phyloP scores from a whole-genome alignment of 139 green algal genomes.

The Closterium sp. region DNA sequence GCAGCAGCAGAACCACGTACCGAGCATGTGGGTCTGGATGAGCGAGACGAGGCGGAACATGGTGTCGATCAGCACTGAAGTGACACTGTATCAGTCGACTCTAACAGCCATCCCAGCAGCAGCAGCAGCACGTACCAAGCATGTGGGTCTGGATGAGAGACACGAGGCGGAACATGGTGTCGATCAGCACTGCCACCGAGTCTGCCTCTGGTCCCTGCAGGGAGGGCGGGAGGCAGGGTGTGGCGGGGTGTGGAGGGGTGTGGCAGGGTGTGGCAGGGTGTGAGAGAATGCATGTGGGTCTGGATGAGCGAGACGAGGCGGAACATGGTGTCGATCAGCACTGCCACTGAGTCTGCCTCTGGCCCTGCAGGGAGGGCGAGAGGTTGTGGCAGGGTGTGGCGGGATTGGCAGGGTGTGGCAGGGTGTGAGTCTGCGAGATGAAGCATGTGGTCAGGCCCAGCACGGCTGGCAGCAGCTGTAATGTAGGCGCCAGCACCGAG shows the following conservation, averaged over 20 bases:
- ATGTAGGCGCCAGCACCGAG: too few species aligned
- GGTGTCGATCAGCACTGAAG: background rate
- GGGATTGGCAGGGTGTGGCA: background rate
- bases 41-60: slow-evolving; percentile 10
- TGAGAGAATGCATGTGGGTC: background rate
- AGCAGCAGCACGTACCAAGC: background rate
- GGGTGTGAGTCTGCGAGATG: too few species aligned
- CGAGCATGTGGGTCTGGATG: background rate
- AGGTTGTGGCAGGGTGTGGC: background rate
- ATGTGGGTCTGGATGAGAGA: background rate
- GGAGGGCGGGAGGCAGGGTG: background rate
- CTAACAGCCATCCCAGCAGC: too few species aligned
- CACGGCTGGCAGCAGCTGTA: too few species aligned
- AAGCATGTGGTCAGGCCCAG: too few species aligned
- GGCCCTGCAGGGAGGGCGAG: background rate
- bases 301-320: background rate
- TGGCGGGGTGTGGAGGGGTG: too few species aligned
- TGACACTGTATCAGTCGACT: too few species aligned
- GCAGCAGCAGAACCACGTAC: background rate
- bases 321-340: background rate
- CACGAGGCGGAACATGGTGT: background rate
- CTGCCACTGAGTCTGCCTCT: background rate
- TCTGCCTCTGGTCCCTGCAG: background rate
- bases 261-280: too few species aligned
- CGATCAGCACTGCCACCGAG: background rate